phyloP scores from a whole-genome alignment of 371 early-diverging fungal species.

The Choanephora cucurbitarum region DNA sequence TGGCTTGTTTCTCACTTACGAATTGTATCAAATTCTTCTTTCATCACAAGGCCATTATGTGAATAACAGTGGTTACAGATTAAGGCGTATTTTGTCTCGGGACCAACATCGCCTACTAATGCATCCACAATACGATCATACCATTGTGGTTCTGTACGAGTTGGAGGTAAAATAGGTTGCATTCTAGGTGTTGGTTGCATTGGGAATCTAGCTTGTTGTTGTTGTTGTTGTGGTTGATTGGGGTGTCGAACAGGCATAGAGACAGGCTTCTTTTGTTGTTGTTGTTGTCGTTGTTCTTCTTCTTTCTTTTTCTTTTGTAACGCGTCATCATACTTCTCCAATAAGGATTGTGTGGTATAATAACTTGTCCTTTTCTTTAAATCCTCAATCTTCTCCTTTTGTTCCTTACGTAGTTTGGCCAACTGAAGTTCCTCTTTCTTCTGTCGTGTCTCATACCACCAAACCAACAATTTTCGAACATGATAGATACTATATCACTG shows the following conservation, averaged over 20 bases:
- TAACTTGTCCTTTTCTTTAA: conserved; percentile 88
- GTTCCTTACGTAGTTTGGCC: conserved; percentile 54
- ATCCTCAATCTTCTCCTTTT: conserved; percentile 79
- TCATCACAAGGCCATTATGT: conserved; percentile 90
- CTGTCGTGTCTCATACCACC: conserved; percentile 63
- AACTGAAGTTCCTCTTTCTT: conserved; percentile 61
- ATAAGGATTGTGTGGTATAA: conserved; percentile 83
- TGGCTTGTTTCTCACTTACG: conserved; percentile 65
- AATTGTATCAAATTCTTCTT: conserved; percentile 75
- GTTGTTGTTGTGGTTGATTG: conserved; percentile 10
- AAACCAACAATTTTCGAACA: conserved; percentile 47
- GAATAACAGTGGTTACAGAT: conserved; percentile 87
- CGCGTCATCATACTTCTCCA: conserved; percentile 83
- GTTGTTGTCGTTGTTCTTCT: conserved; percentile 7
- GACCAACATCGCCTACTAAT: conserved; percentile 84
- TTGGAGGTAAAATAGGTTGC: conserved; percentile 16
- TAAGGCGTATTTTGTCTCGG: conserved; percentile 86
- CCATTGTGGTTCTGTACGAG: conserved; percentile 55
- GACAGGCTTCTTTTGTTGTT: conserved; percentile 22
- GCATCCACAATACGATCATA: conserved; percentile 85
- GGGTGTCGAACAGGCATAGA: conserved; percentile 18
- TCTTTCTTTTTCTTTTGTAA: conserved; percentile 25
- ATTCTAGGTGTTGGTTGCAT: conserved; percentile 6
- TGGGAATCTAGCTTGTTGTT: conserved; percentile 9
- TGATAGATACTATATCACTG: conserved; percentile 46